These are phyloP conservation scores for Vicia villosa DNA, from an alignment of 306 rosid species.

Conservation along the genomic window DNA sequence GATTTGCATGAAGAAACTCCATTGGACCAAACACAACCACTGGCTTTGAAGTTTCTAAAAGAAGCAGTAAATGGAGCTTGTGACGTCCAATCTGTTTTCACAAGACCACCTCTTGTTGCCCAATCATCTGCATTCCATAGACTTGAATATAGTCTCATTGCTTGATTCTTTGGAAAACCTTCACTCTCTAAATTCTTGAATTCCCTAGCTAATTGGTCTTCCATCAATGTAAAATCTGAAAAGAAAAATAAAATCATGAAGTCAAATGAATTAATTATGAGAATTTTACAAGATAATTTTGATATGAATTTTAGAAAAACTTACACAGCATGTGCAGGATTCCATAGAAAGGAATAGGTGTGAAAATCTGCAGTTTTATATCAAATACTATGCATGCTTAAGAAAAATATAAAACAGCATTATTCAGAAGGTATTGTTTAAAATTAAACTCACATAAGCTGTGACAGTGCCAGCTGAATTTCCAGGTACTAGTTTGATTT, in stretches of 20 bases:
- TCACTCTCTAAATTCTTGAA: slow-evolving; percentile 67
- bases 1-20: slow-evolving; percentile 52
- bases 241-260: not conserved
- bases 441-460: slow-evolving; percentile 45
- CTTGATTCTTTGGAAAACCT: slow-evolving; percentile 56
- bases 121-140: slow-evolving; percentile 81
- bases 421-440: no score
- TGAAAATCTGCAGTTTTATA: slow-evolving; percentile 67
- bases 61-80: slow-evolving; percentile 70
- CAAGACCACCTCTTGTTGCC: slow-evolving; percentile 81
- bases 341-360: slow-evolving; percentile 73
- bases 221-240: slow-evolving; percentile 68
- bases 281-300: not conserved
- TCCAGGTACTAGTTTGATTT: slow-evolving; percentile 65
- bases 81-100: slow-evolving; percentile 71
- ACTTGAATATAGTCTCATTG: slow-evolving; percentile 66
- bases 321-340: slow-evolving; percentile 58
- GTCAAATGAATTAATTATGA: not conserved
- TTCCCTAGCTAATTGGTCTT: slow-evolving; percentile 63
- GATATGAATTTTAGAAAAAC: slow-evolving; percentile 17
- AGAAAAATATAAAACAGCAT: no score
- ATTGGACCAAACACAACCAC: slow-evolving; percentile 49
- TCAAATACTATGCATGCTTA: no score
- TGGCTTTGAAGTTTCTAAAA: slow-evolving; percentile 58
- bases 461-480: slow-evolving; percentile 79